Conservation (phyloP, 2,329 filamentous ascomycete genomes). For the Fusarium penzigii region DNA sequence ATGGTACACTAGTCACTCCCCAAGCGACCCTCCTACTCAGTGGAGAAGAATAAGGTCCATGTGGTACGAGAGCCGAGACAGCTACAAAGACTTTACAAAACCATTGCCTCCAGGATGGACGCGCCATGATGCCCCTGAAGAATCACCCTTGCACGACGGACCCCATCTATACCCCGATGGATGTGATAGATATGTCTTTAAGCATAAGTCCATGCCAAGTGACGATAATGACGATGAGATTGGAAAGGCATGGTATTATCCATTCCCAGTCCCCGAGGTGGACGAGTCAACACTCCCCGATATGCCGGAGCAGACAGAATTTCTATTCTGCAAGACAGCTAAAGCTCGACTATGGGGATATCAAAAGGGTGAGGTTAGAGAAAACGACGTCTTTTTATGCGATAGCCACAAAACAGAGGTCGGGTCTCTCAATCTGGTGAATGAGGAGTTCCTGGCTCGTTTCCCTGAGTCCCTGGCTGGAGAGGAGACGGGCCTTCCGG, state of each 20-base stretch:
- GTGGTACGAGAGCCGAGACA: conserved; percentile 6
- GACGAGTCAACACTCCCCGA: conserved; percentile 1
- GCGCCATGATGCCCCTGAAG: background rate
- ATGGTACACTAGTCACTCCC: conserved; percentile 1
- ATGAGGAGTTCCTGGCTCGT: background rate
- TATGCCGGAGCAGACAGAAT: conserved; percentile 13
- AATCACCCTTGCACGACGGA: background rate
- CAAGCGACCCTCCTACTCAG: background rate
- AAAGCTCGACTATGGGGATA: background rate
- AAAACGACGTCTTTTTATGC: background rate
- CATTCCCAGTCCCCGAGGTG: conserved; percentile 3
- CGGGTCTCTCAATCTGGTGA: background rate
- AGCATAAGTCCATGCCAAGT: background rate
- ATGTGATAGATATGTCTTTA: conserved; percentile 2
- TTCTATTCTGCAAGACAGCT: conserved; percentile 6
- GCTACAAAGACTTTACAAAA: conserved; percentile 1
- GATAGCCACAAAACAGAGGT: background rate
- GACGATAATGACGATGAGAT: background rate
- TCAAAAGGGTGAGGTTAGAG: background rate
- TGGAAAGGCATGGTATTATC: conserved; percentile 9
- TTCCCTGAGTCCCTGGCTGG: background rate
- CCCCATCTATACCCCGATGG: background rate
- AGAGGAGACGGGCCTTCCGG: background rate
- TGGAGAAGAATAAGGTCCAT: conserved; percentile 2
- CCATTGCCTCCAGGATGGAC: conserved; percentile 5